Base-by-base conservation (phyloP, 2,329 filamentous ascomycete species). In the Trichoderma guizhouense region DNA sequence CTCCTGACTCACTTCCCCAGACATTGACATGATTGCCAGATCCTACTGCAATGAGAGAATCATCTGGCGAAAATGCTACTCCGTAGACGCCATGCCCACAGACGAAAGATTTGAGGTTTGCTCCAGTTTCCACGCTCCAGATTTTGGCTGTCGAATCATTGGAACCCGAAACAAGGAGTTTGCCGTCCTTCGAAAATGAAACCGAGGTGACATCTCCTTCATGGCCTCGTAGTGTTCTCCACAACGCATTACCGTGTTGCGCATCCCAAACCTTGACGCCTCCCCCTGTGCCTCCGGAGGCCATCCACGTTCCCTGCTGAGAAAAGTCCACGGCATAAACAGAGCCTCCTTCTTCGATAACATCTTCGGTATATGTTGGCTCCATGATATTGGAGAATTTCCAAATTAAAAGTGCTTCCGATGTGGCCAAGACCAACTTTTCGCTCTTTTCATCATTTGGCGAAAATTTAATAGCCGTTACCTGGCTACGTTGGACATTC, bases 31-130 rank as follows among this genome's bases (percentile, higher is more conserved):
- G 1, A n/a, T 43, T 12, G 43, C 18, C 9, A 5, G 1, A 51
- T 6, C 9, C 43, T 12, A n/a, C 43, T 11, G 43, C n/a, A 12
- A 51, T 21, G 9, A 51, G 1, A 1, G 43, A 21, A 1, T 0
- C 43, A 21, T 51, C n/a, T 21, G 43, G 9, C 2, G 43, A 51
- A 21, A 51, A 51, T 21, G n/a, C 9, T 9, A 51, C n/a, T 11
- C 0, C 43, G 9, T 2, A 0, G 5, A 51, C 7, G 43, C 0
- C 0, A 9, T 2, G 7, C 18, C 1, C 18, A 47, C 43, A 47
- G 43, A 1, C 18, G 2, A 47, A 47, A 21, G 43, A 47, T 0
- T 3, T 51, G n/a, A 51, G 18, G 8, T 11, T 3, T 1, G 18
- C 2, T 51, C 43, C 43, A 0, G 43, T 51, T 51, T 21, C n/a